Conservation (phyloP, 768 basidiomycete genomes). For the Coprinopsis strossmayeri region DNA sequence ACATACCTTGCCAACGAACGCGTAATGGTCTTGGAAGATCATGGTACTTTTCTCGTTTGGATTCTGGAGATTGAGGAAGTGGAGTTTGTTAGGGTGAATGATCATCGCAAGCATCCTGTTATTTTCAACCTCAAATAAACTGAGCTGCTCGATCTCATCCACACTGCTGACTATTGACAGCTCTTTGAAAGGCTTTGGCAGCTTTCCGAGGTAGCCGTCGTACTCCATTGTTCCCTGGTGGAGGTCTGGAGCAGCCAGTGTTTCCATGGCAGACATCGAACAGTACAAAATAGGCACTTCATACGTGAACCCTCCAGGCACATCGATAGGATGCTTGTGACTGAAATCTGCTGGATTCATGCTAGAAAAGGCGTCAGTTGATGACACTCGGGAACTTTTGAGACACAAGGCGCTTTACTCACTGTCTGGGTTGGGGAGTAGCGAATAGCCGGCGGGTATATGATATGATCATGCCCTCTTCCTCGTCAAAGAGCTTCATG, state of each 20-base stretch:
- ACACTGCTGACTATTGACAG: constrained; percentile 35
- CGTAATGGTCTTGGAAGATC: constrained; percentile 27
- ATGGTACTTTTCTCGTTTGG: constrained; percentile 18
- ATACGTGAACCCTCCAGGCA: constrained; percentile 35
- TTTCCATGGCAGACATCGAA: constrained; percentile 36
- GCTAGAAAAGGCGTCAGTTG: constrained; percentile 15
- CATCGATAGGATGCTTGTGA: constrained; percentile 29
- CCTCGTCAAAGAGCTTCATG: constrained; percentile 32
- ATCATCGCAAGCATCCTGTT: constrained; percentile 15
- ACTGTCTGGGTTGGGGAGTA: constrained; percentile 18
- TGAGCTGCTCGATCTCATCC: constrained; percentile 26
- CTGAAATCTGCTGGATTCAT: constrained; percentile 32
- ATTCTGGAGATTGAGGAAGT: constrained; percentile 15
- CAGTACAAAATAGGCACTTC: constrained; percentile 37
- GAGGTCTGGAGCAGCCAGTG: constrained; percentile 23
- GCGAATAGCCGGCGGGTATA: constrained; percentile 36
- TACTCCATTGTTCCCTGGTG: constrained; percentile 31
- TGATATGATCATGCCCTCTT: constrained; percentile 49
- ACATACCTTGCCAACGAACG: constrained; percentile 19
- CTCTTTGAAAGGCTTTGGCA: constrained; percentile 27
- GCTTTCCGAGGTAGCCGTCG: constrained; percentile 23
- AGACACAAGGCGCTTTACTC: constrained; percentile 8
- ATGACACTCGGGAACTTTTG: not conserved
- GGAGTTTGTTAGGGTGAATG: constrained; percentile 6
- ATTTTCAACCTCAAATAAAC: constrained; percentile 20